Percentiles rank a stretch among this genome's conserved stretches.
Evolutionary conservation across 306 rosid species (phyloP).

Genomic region (Casuarina glauca): DNA sequence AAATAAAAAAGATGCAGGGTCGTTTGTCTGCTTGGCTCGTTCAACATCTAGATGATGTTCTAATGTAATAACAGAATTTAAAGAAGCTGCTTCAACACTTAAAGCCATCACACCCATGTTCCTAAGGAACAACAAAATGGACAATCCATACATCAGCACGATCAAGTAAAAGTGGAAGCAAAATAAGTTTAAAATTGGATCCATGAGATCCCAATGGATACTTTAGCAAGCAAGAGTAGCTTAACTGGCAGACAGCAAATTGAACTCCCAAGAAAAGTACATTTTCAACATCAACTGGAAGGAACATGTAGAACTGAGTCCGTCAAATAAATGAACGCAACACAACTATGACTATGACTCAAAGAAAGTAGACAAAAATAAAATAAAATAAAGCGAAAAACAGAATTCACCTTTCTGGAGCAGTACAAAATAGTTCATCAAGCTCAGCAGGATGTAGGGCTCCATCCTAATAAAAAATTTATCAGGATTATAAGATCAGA

Average conservation of each 20-base stretch:
- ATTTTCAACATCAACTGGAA: neutral
- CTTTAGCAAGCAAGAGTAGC: neutral
- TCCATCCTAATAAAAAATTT: conserved; percentile 63
- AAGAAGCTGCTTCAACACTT: neutral
- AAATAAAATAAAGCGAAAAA: neutral
- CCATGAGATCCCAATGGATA: neutral
- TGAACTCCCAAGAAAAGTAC: neutral
- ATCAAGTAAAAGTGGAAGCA: neutral
- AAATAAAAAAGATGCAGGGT: too few species aligned
- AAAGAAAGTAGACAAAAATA: neutral
- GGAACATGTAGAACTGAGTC: neutral
- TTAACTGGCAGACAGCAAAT: neutral
- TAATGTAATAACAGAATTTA: neutral
- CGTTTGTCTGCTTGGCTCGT: too few species aligned
- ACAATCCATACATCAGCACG: neutral
- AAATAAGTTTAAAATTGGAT: neutral
- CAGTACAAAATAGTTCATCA: conserved; percentile 76
- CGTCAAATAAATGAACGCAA: neutral
- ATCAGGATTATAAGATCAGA: conserved; percentile 36
- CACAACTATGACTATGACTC: neutral
- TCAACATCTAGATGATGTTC: neutral
- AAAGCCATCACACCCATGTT: neutral
- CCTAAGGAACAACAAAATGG: neutral
- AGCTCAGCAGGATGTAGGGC: conserved; percentile 71
- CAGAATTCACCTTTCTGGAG: conserved; percentile 76